Percentiles rank a stretch among this genome's conserved stretches.
Conservation (phyloP, 176 grass and related monocot genomes). For the Alopecurus myosuroides region DNA sequence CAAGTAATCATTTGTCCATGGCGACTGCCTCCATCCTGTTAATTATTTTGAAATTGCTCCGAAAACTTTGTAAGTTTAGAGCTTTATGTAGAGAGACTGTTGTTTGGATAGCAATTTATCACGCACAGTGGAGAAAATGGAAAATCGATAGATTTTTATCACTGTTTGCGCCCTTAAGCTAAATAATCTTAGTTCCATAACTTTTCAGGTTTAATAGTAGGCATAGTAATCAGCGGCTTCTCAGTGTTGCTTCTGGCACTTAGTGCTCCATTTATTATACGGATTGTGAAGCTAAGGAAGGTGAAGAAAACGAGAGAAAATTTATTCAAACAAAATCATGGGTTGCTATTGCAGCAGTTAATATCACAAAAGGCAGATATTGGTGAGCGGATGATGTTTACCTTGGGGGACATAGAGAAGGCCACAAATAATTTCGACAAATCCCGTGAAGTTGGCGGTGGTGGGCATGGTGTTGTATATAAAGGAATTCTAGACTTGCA, state of each 20-base stretch:
- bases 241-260: constrained; percentile 22
- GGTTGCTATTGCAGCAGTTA: constrained; percentile 36
- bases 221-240: constrained; percentile 23
- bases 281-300: constrained; percentile 23
- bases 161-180: background rate
- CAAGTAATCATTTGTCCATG: background rate
- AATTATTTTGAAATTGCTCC: background rate
- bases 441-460: constrained; percentile 24
- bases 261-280: constrained; percentile 10
- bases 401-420: constrained; percentile 41
- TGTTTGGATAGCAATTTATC: background rate
- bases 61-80: background rate
- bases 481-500: constrained; percentile 45
- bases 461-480: constrained; percentile 39
- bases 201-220: constrained; percentile 34
- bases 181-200: background rate
- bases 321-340: constrained; percentile 49
- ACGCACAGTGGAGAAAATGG: background rate
- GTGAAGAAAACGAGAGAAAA: constrained; percentile 31
- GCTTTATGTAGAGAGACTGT: background rate
- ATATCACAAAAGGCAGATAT: constrained; percentile 34
- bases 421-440: constrained; percentile 49
- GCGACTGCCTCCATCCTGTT: background rate
- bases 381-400: constrained; percentile 46
- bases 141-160: background rate